Conservation (phyloP, 352 stramenopile genomes). For the Blastocystis sp. region DNA sequence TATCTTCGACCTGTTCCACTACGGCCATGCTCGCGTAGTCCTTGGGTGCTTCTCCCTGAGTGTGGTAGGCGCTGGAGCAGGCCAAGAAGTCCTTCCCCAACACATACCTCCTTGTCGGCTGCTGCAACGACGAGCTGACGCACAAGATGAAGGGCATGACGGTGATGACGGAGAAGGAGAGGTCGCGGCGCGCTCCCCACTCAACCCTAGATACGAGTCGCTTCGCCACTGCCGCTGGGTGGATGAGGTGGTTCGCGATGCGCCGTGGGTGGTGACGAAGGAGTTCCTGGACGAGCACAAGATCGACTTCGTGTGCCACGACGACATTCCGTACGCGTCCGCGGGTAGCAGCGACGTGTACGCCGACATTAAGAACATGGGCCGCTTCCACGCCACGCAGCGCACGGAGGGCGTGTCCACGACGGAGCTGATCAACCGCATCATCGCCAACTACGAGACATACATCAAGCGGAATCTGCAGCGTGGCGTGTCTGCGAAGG, state of each 20-base stretch:
- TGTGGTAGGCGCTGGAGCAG: slow-evolving; percentile 77
- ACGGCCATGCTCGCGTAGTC: slow-evolving; percentile 76
- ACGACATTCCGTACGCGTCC: slow-evolving; percentile 80
- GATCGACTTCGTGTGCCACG: slow-evolving; percentile 84
- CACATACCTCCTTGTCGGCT: slow-evolving; percentile 81
- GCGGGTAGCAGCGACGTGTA: slow-evolving; percentile 81
- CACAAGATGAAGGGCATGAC: slow-evolving; percentile 82
- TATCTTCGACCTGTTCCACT: slow-evolving; percentile 85
- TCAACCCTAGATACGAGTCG: slow-evolving; percentile 43
- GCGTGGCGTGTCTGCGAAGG: slow-evolving; percentile 83
- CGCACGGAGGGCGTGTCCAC: slow-evolving; percentile 83
- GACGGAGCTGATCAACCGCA: slow-evolving; percentile 83
- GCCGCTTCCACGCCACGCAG: slow-evolving; percentile 81
- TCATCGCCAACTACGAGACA: slow-evolving; percentile 85
- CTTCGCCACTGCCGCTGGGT: slow-evolving; percentile 83
- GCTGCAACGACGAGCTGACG: slow-evolving; percentile 81
- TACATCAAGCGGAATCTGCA: slow-evolving; percentile 84
- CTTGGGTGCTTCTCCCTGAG: neutral
- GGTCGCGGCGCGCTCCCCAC: slow-evolving; percentile 73
- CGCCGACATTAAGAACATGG: slow-evolving; percentile 80
- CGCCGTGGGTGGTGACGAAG: slow-evolving; percentile 81
- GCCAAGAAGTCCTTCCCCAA: slow-evolving; percentile 83
- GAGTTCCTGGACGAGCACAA: slow-evolving; percentile 80
- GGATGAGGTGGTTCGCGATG: slow-evolving; percentile 81
- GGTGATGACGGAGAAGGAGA: slow-evolving; percentile 82